Conservation (phyloP, 306 rosid genomes). For the Casuarina cunninghamiana region DNA sequence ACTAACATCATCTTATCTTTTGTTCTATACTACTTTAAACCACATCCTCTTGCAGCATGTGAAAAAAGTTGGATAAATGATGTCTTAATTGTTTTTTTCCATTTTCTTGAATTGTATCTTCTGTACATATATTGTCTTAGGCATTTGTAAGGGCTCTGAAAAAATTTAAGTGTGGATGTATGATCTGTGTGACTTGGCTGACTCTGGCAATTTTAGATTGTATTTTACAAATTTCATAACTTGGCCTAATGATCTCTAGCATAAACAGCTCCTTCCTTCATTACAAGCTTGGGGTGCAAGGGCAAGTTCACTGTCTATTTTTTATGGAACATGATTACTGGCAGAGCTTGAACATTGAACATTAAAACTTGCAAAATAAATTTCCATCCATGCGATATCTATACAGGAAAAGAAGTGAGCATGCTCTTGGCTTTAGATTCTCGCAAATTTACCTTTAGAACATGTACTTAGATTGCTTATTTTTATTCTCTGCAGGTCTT, state of each 20-base stretch:
- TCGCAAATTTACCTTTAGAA: constrained; percentile 4
- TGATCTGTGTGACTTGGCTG: not conserved
- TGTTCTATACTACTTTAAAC: not conserved
- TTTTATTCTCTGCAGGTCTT: constrained; percentile 63
- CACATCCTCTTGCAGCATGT: not conserved
- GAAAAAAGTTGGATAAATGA: not conserved
- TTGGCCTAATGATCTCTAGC: not conserved
- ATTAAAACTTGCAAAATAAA: not conserved
- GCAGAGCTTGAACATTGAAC: not conserved
- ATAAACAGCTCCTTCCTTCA: not conserved
- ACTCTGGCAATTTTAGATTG: not conserved
- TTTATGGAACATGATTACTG: not conserved
- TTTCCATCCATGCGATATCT: not conserved
- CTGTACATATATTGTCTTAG: too few species aligned
- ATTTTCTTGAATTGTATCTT: not conserved
- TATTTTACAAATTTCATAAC: not conserved
- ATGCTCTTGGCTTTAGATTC: not conserved
- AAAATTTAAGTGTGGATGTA: not conserved
- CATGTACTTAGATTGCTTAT: not conserved
- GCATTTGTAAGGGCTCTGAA: not conserved
- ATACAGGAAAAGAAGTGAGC: not conserved
- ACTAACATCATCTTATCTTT: not conserved
- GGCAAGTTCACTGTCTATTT: not conserved
- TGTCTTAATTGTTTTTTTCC: too few species aligned
- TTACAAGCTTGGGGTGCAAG: not conserved